A percentile compares a stretch with the other conserved stretches of the same genome.
phyloP scores from a whole-genome alignment of 2,329 filamentous ascomycete species.

The Cadophora sp. region DNA sequence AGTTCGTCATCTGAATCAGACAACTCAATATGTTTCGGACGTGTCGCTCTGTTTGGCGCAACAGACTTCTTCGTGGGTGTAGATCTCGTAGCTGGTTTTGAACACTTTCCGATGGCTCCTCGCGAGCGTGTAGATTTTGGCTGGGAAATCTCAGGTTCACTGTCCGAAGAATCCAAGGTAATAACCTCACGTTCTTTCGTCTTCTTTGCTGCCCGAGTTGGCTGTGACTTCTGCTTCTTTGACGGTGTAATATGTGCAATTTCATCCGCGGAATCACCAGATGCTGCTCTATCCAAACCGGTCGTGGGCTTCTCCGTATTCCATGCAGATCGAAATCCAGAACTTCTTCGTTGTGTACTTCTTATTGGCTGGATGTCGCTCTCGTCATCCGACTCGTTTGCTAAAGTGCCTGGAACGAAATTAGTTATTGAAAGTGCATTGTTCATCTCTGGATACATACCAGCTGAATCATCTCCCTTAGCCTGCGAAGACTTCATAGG shows the following conservation, averaged over 20 bases:
- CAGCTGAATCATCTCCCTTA: not conserved
- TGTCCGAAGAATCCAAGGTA: slow-evolving; percentile 16
- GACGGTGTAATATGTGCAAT: slow-evolving; percentile 22
- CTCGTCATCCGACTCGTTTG: not conserved
- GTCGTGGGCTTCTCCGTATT: slow-evolving; percentile 1
- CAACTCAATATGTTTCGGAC: not conserved
- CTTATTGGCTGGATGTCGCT: not conserved
- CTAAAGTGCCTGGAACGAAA: not conserved
- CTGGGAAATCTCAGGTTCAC: slow-evolving; percentile 4
- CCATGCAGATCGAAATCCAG: not conserved
- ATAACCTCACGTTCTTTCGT: not conserved
- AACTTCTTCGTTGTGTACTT: not conserved
- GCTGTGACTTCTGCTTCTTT: slow-evolving; percentile 23
- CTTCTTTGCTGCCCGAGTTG: not conserved
- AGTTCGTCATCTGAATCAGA: slow-evolving; percentile 19
- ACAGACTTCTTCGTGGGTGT: not conserved
- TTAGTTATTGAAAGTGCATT: not conserved
- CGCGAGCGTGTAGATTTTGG: not conserved
- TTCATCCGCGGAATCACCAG: slow-evolving; percentile 24
- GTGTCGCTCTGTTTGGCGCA: not conserved
- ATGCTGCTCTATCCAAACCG: slow-evolving; percentile 18
- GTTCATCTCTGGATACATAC: not conserved
- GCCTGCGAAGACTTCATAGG: slow-evolving; percentile 37
- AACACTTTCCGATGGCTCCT: not conserved
- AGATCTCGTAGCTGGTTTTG: not conserved